Base-by-base conservation (phyloP, 495 filamentous ascomycete genomes). In the Aspergillus carlsbadensis region DNA sequence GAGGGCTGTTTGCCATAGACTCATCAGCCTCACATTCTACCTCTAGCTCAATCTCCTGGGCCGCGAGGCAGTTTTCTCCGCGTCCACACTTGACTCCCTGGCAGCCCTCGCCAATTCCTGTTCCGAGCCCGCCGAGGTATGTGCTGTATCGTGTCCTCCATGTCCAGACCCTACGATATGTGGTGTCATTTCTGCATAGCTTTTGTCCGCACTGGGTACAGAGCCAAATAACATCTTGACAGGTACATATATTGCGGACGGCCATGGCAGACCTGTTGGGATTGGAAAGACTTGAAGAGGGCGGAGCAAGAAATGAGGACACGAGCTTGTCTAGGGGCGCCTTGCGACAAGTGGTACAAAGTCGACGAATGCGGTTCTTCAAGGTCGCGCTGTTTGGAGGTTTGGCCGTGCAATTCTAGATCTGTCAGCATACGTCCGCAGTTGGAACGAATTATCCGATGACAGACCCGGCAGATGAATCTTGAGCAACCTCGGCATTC, bases 121-220 rank as follows among this genome's bases (percentile, higher is more conserved):
- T 91, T 3, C 91, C 90, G 0, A 95, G 73, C 0, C 90, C 90
- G 11, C 90, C 89, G 0, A 91, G 86, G 29, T 84, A 86, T 17
- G 86, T 84, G 43, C 85, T 84, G 72, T 95, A 96, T n/a, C 88
- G 82, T 20, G 84, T 90, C 17, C 92, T 87, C 91, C 92, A 96
- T 18, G 77, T 84, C 92, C 92, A 96, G 34, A 91, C 87, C 34
- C 88, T 85, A 36, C 81, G 75, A 70, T 96, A 96, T 26, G 85
- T 87, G 13, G 79, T 81, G 64, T 96, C 91, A 15, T 81, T 80
- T 39, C 76, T 81, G 21, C 83, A 78, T 36, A 94, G 81, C 11
- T 78, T 76, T 56, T 84, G 78, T 2, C 91, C 91, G 65, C 92
- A 96, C 5, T 84, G 80, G 41, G 86, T 80, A 69, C 92, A 96